Evolutionary conservation across 768 basidiomycete species (phyloP), one percentile per base, ranked within the genome.

Genomic region (Rhodotorula babjevae): DNA sequence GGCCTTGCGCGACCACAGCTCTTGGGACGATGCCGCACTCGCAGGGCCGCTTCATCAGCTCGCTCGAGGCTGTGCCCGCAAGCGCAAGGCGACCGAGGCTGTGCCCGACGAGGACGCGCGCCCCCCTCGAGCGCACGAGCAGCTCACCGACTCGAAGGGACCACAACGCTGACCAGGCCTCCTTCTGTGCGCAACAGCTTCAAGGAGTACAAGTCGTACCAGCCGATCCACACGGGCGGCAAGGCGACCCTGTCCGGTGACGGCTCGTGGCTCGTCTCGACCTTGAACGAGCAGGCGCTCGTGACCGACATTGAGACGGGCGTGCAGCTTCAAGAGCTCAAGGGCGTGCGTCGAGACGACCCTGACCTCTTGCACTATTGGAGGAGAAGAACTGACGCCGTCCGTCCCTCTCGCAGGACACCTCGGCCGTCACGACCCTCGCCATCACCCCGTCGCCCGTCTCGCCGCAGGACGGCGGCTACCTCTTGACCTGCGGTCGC

Each of bases 241-340:
- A 90, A 92, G 25, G 87, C 93, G 40, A 87, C 90, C 19, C 83
- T 91, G 61, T 88, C 91, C 9, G 80, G 83, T 59, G 91, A 97
- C 83, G 93, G 91, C 61, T 84, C 82, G 65, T 88, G 85, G 81
- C 84, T 98, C 46, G 85, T 93, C 63, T 93, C 92, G 50, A 93
- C 93, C 74, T 87, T 98, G 21, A 89, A 86, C 57, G 93, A 94
- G 78, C 88, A 93, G 71, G 88, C 90, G 12, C 79, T 97, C 27
- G 82, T 94, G 61, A 95, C 93, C 29, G 88, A 93, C 74, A 83
- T 92, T n/a, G 82, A 84, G 56, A 86, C 84, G 61, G 93, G 94
- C 10, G 80, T 82, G 61, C 85, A 89, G 71, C 86, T 96, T 47
- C 92, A 90, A 80, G 86, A 89, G 12, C 91, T 98, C 80, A 82